Conservation (phyloP, 140 eudicot species). For the Senecio squalidus region DNA sequence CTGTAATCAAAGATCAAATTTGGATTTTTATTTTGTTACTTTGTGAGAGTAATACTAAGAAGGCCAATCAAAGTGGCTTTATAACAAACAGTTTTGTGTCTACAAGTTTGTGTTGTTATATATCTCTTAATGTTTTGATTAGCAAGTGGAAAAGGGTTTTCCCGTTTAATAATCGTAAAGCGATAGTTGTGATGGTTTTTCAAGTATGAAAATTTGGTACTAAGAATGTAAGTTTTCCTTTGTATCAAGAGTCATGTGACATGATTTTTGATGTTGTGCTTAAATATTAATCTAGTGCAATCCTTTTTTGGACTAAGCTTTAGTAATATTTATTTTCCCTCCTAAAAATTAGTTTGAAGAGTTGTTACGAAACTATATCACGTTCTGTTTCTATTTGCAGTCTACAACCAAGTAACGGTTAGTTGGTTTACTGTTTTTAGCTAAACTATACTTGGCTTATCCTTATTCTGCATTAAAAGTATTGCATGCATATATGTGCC, state of each 20-base stretch:
- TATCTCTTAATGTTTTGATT: too few relatives aligned
- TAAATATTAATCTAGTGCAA: not conserved
- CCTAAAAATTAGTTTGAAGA: not conserved
- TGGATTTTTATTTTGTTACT: too few relatives aligned
- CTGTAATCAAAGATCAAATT: too few relatives aligned
- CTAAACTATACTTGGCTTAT: not conserved
- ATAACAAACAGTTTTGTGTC: too few relatives aligned
- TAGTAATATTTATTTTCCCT: not conserved
- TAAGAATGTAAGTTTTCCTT: not conserved
- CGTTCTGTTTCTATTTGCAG: not conserved
- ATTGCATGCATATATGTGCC: not conserved
- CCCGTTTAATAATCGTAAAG: too few relatives aligned
- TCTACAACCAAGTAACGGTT: conserved; percentile 1
- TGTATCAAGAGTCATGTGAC: not conserved
- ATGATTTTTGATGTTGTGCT: not conserved
- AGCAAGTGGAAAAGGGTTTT: too few relatives aligned
- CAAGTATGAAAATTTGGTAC: not conserved
- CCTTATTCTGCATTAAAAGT: not conserved
- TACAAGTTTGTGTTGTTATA: too few relatives aligned
- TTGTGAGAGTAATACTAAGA: too few relatives aligned
- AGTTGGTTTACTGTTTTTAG: not conserved
- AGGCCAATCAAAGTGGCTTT: too few relatives aligned
- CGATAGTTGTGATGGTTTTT: not conserved
- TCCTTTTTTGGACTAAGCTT: not conserved
- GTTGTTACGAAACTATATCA: not conserved